phyloP scores from a whole-genome alignment of 2,329 filamentous ascomycete genomes.

The Stachybotrys echinatus region DNA sequence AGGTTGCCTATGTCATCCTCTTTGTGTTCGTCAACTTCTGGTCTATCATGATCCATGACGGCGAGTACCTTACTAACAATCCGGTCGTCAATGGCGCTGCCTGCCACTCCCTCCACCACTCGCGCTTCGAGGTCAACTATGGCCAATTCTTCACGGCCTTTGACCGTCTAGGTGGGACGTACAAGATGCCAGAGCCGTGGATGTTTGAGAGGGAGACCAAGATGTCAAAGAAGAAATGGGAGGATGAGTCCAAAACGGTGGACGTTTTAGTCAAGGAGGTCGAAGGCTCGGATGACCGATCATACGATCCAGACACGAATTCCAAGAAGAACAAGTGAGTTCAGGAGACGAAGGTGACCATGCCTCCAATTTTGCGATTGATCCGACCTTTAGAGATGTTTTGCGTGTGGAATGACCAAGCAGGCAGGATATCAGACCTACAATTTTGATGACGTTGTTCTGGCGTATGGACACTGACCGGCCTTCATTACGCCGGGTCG shows the following conservation, averaged over 20 bases:
- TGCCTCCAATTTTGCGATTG: conserved; percentile 9
- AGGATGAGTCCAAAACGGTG: conserved; percentile 69
- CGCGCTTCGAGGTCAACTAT: conserved; percentile 61
- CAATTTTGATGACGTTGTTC: too few species aligned
- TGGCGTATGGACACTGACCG: too few species aligned
- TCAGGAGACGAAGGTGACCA: too few species aligned
- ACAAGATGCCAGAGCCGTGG: conserved; percentile 78
- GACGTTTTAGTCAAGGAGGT: conserved; percentile 73
- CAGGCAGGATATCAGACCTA: too few species aligned
- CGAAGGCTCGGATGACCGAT: conserved; percentile 48
- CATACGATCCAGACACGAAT: conserved; percentile 30
- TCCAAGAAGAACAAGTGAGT: too few species aligned
- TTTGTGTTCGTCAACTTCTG: conserved; percentile 95
- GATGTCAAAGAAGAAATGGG: conserved; percentile 77
- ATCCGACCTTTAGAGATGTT: background rate
- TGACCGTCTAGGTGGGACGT: conserved; percentile 83
- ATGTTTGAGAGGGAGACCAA: conserved; percentile 81
- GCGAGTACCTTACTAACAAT: conserved; percentile 87
- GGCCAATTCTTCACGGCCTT: conserved; percentile 91
- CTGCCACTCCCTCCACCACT: conserved; percentile 77
- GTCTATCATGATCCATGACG: conserved; percentile 95
- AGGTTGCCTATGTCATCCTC: conserved; percentile 77
- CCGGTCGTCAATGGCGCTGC: conserved; percentile 92
- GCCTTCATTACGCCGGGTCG: too few species aligned
- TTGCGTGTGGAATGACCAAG: too few species aligned